Conservation (phyloP, 768 basidiomycete genomes). For the Nevesoporus exiguus region DNA sequence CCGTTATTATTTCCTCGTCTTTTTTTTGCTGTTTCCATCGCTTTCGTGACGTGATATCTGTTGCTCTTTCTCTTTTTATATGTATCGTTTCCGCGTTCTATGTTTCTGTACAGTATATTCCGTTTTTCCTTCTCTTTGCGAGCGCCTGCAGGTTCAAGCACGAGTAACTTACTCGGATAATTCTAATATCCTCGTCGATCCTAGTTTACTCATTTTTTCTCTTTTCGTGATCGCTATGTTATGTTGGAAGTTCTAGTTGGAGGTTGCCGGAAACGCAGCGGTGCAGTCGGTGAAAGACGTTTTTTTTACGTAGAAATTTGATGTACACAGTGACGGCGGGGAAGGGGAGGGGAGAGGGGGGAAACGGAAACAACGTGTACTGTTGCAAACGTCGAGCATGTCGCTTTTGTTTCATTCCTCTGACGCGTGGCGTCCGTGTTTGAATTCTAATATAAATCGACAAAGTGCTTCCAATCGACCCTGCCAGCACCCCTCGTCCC, state of each 20-base stretch:
- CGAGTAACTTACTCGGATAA: conserved; percentile 34
- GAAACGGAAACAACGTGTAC: not conserved
- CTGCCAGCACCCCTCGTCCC: too few relatives aligned
- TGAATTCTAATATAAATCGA: not conserved
- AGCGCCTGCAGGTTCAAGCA: conserved; percentile 27
- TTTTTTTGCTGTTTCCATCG: not conserved
- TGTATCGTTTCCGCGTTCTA: conserved; percentile 6
- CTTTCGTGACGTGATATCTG: not conserved
- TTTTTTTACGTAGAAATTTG: not conserved
- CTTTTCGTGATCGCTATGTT: conserved; percentile 10
- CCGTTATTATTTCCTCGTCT: not conserved
- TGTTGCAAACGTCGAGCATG: not conserved
- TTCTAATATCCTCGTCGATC: conserved; percentile 25
- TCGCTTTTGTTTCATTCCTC: not conserved
- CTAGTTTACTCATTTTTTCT: conserved; percentile 5
- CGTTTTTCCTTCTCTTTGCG: conserved; percentile 1
- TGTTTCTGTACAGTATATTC: conserved; percentile 26
- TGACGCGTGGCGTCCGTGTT: not conserved
- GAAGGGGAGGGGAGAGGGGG: too few relatives aligned
- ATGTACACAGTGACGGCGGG: not conserved
- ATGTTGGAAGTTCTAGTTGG: conserved; percentile 10
- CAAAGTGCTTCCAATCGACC: too few relatives aligned
- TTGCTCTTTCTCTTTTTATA: not conserved
- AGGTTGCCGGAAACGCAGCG: not conserved
- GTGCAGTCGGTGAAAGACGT: not conserved